A percentile compares a stretch with the other conserved stretches of the same genome.
phyloP scores from a whole-genome alignment of 2,329 filamentous ascomycete species.

The Emergomyces africanus region DNA sequence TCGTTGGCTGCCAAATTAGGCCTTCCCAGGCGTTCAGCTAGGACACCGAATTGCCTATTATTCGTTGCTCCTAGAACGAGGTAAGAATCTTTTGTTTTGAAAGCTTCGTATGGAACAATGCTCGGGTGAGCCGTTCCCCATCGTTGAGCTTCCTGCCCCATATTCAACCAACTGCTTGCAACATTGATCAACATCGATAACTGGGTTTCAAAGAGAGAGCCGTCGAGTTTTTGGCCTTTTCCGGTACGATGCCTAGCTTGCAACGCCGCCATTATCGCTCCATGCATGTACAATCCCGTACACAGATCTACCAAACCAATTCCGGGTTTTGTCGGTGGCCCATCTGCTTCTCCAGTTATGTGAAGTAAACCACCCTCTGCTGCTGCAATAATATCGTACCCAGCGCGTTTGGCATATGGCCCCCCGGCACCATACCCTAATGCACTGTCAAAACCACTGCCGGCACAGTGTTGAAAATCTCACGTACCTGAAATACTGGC shows the following conservation, averaged over 20 bases:
- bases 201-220: slow-evolving; percentile 33
- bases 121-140: slow-evolving; percentile 37
- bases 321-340: slow-evolving; percentile 30
- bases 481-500: slow-evolving; percentile 31
- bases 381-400: slow-evolving; percentile 35
- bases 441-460: not conserved
- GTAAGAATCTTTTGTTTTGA: slow-evolving; percentile 58
- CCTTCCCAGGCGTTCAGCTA: slow-evolving; percentile 47
- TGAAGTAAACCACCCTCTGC: slow-evolving; percentile 34
- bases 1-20: slow-evolving; percentile 49
- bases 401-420: slow-evolving; percentile 30
- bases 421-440: slow-evolving; percentile 28
- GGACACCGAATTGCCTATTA: slow-evolving; percentile 52
- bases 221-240: slow-evolving; percentile 32
- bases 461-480: not conserved
- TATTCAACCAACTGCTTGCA: slow-evolving; percentile 28
- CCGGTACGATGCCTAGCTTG: slow-evolving; percentile 27
- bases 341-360: slow-evolving; percentile 30
- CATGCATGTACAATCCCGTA: slow-evolving; percentile 35
- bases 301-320: slow-evolving; percentile 34
- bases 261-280: slow-evolving; percentile 33
- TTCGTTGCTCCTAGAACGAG: slow-evolving; percentile 62
- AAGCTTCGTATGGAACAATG: slow-evolving; percentile 37
- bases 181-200: slow-evolving; percentile 33
- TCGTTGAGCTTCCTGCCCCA: slow-evolving; percentile 29